phyloP scores from a whole-genome alignment of 352 stramenopile species.

The Globisporangium sylvaticum region DNA sequence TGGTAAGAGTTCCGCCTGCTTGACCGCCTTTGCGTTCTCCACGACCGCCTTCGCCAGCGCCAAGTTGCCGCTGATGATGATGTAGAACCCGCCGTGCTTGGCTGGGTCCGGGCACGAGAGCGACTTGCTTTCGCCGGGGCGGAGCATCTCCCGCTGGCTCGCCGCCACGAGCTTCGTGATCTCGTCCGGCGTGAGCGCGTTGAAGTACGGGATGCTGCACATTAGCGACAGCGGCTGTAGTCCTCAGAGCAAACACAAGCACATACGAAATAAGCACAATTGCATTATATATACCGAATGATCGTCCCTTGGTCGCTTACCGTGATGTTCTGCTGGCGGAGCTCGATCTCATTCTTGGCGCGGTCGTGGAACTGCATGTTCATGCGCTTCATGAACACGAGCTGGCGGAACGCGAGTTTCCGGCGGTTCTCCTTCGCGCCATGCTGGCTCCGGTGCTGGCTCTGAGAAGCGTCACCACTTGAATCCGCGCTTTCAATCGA shows the following conservation, averaged over 20 bases:
- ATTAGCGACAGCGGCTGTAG: constrained; percentile 58
- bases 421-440: constrained; percentile 47
- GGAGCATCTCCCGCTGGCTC: constrained; percentile 38
- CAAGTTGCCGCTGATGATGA: constrained; percentile 59
- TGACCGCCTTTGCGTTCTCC: constrained; percentile 38
- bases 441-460: background rate
- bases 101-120: constrained; percentile 18
- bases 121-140: constrained; percentile 45
- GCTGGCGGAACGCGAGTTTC: constrained; percentile 74
- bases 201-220: constrained; percentile 77
- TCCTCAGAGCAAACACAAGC: background rate
- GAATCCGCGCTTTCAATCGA: background rate
- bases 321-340: constrained; percentile 74
- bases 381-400: constrained; percentile 84
- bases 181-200: constrained; percentile 47
- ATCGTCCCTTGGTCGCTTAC: constrained; percentile 19
- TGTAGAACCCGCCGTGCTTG: constrained; percentile 49
- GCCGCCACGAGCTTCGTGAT: constrained; percentile 50
- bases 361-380: constrained; percentile 76
- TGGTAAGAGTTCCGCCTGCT: constrained; percentile 46
- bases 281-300: background rate
- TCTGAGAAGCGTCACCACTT: background rate
- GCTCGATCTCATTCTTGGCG: constrained; percentile 77
- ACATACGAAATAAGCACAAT: background rate
- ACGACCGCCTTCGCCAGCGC: constrained; percentile 28